phyloP scores from a whole-genome alignment of 345 rosid genomes.

The Nephelium lappaceum region DNA sequence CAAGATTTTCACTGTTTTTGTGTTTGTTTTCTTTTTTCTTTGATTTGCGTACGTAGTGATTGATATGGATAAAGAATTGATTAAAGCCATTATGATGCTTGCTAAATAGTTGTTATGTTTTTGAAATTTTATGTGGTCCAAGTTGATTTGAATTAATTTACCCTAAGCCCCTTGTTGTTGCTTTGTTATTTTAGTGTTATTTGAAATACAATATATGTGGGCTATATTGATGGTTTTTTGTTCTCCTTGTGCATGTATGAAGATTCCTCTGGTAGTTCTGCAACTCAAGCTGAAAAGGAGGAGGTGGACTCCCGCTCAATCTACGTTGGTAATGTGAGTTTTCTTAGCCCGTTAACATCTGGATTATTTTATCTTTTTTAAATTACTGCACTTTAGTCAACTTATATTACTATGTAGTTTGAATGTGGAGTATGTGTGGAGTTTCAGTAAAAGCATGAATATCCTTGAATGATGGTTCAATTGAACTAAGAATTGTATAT shows the following conservation, averaged over 20 bases:
- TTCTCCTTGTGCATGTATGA: slow-evolving; percentile 31
- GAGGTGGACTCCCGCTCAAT: slow-evolving; percentile 96
- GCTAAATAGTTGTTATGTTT: neutral
- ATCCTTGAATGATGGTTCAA: neutral
- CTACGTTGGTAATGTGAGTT: slow-evolving; percentile 96
- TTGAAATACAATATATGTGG: neutral
- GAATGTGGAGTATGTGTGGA: neutral
- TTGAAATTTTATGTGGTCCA: neutral
- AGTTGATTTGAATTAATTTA: neutral
- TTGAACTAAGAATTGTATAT: no score
- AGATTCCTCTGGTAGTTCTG: slow-evolving; percentile 75
- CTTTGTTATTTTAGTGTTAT: neutral
- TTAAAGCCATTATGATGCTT: neutral
- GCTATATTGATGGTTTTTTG: slow-evolving; percentile 16
- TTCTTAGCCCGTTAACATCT: slow-evolving; percentile 11
- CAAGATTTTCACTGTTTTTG: neutral
- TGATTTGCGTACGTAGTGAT: neutral
- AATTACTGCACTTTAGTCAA: neutral
- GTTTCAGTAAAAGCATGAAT: neutral
- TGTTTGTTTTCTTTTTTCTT: neutral
- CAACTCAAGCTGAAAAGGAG: slow-evolving; percentile 88
- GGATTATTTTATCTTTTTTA: neutral
- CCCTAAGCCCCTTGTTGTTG: neutral
- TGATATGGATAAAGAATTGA: neutral
- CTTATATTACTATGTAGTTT: neutral